A percentile compares a stretch with the other conserved stretches of the same genome.
Conservation (phyloP, 2,329 filamentous ascomycete species). For the Dendryphion nanum region DNA sequence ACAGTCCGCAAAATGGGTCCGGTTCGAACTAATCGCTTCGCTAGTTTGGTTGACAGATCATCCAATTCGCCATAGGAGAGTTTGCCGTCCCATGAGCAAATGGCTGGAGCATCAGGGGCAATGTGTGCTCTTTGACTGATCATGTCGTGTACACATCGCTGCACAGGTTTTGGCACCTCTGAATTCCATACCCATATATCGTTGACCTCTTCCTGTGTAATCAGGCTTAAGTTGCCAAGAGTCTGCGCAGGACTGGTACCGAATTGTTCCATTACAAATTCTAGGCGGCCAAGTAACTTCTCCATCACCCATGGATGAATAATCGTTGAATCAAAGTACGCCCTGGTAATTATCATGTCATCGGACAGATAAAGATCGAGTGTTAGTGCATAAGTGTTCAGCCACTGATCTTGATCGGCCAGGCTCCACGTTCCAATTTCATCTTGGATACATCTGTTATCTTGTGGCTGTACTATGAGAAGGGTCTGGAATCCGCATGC, state of each 20-base stretch:
- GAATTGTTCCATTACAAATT: neutral
- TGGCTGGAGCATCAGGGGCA: conserved; percentile 1
- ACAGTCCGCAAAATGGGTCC: neutral
- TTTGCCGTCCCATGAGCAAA: conserved; percentile 6
- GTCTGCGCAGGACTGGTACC: neutral
- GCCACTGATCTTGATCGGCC: neutral
- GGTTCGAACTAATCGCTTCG: neutral
- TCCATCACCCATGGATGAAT: neutral
- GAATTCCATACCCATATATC: neutral
- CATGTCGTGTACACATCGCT: neutral
- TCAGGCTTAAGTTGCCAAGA: neutral
- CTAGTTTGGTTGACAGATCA: neutral
- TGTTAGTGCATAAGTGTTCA: neutral
- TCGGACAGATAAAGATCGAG: neutral
- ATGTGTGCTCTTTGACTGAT: neutral
- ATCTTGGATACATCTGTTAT: neutral
- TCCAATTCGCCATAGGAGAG: conserved; percentile 5
- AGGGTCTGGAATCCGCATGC: conserved; percentile 28
- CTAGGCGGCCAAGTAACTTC: neutral
- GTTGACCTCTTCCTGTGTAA: neutral
- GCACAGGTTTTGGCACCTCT: neutral
- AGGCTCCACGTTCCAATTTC: neutral
- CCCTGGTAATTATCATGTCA: neutral
- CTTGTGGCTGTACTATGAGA: neutral
- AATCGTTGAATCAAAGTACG: neutral